Conservation (phyloP, 257 asterid genomes). For the Scutellaria galericulata region DNA sequence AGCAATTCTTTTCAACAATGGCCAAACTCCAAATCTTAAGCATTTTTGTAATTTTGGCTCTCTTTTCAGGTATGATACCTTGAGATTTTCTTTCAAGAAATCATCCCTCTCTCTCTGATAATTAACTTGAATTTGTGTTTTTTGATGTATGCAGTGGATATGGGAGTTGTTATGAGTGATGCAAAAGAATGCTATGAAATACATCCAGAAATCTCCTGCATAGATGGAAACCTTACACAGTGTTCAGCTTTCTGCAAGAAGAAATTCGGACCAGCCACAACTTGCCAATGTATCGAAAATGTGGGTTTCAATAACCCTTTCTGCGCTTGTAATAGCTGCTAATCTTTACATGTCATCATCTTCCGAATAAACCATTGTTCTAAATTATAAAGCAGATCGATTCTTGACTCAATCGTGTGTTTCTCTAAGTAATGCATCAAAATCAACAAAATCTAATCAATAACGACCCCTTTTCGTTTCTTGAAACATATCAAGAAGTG, state of each 20-base stretch:
- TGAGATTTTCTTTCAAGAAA: background rate
- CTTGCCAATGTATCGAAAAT: conserved; percentile 33
- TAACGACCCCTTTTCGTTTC: background rate
- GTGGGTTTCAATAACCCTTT: conserved; percentile 26
- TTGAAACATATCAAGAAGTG: background rate
- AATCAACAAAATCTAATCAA: background rate
- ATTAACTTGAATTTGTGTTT: background rate
- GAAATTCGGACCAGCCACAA: conserved; percentile 34
- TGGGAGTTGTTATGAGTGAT: background rate
- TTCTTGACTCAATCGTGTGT: background rate
- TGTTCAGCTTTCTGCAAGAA: conserved; percentile 38
- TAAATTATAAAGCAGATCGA: background rate
- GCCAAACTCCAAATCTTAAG: conserved; percentile 30
- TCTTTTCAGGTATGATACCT: conserved; percentile 34
- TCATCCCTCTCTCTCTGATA: background rate
- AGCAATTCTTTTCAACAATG: conserved; percentile 27
- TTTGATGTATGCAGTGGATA: conserved; percentile 17
- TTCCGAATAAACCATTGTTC: background rate
- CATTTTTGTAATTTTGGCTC: conserved; percentile 12
- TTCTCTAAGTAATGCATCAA: too few species aligned
- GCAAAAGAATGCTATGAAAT: conserved; percentile 37
- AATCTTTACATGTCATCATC: background rate
- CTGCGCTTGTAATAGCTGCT: conserved; percentile 43
- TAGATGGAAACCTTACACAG: background rate
- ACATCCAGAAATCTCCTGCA: conserved; percentile 41